A percentile compares a stretch with the other conserved stretches of the same genome.
Conservation (phyloP, 352 stramenopile genomes). For the Phytophthora brassicae region DNA sequence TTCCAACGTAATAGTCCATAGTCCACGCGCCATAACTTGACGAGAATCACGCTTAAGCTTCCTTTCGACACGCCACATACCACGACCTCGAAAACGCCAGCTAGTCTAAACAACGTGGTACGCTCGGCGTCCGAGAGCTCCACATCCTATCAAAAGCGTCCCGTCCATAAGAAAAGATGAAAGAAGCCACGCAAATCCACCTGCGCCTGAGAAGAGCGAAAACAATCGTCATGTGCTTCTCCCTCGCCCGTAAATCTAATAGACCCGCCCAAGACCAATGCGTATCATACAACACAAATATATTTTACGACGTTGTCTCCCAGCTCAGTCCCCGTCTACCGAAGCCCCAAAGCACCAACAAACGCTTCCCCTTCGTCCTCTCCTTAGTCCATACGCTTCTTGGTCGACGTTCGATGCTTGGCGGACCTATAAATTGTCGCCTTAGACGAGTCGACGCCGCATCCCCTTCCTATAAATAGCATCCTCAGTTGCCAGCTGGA, state of each 20-base stretch:
- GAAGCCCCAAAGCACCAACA: too few relatives aligned
- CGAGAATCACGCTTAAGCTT: too few relatives aligned
- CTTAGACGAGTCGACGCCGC: constrained; percentile 10
- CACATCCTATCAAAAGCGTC: too few relatives aligned
- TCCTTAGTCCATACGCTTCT: too few relatives aligned
- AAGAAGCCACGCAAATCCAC: neutral
- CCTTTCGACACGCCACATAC: neutral
- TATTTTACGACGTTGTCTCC: constrained; percentile 17
- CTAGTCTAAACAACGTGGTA: neutral
- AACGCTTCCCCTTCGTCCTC: too few relatives aligned
- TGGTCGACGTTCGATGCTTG: neutral
- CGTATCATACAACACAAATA: constrained; percentile 24
- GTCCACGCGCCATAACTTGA: too few relatives aligned
- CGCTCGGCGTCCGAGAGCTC: neutral
- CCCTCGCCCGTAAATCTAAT: neutral
- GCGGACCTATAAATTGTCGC: constrained; percentile 7
- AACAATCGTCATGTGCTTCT: neutral
- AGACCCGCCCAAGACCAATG: constrained; percentile 17
- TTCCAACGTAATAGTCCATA: too few relatives aligned
- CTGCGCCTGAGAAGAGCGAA: constrained; percentile 2
- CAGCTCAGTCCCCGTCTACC: neutral
- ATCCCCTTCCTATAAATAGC: constrained; percentile 1
- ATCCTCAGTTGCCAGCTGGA: too few relatives aligned
- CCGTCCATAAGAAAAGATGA: neutral
- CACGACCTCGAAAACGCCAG: neutral